Percentiles rank a stretch among this genome's conserved stretches.
These are phyloP conservation scores for Ligustrum vulgare DNA, from an alignment of 257 asterid genomes.

Conservation along the genomic window DNA sequence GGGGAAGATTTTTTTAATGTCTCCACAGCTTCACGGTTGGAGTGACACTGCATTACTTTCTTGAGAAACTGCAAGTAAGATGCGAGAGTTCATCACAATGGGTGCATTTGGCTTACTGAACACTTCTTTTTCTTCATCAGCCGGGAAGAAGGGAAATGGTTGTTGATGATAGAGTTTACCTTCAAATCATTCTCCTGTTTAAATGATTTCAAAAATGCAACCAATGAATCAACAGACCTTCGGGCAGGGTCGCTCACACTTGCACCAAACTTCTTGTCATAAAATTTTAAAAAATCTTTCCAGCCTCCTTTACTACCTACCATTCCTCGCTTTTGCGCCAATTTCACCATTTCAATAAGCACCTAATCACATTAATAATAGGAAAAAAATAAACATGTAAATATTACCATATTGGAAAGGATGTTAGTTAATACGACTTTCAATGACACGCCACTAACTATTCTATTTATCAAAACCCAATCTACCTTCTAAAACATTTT, in stretches of 20 bases:
- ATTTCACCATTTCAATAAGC: conserved; percentile 44
- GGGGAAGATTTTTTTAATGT: conserved; percentile 50
- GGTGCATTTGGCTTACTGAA: not conserved
- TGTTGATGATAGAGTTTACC: conserved; percentile 38
- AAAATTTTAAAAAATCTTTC: conserved; percentile 68
- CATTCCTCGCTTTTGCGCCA: conserved; percentile 43
- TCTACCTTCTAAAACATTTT: not conserved
- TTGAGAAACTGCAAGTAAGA: conserved; percentile 56
- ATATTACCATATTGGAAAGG: not conserved
- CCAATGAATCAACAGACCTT: conserved; percentile 59
- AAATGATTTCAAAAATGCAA: conserved; percentile 68
- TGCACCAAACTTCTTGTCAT: conserved; percentile 72
- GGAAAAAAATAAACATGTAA: not conserved
- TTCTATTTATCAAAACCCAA: not conserved
- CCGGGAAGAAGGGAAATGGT: not conserved
- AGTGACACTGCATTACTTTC: conserved; percentile 59
- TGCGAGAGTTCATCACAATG: conserved; percentile 2
- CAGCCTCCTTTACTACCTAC: conserved; percentile 45
- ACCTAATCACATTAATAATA: conserved; percentile 28
- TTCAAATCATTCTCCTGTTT: conserved; percentile 48
- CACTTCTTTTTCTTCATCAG: not conserved
- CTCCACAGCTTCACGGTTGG: conserved; percentile 50
- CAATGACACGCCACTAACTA: not conserved
- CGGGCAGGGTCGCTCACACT: conserved; percentile 86
- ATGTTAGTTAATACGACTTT: not conserved